Evolutionary conservation across 345 rosid genomes (phyloP).

Genomic region (Populus davidiana): DNA sequence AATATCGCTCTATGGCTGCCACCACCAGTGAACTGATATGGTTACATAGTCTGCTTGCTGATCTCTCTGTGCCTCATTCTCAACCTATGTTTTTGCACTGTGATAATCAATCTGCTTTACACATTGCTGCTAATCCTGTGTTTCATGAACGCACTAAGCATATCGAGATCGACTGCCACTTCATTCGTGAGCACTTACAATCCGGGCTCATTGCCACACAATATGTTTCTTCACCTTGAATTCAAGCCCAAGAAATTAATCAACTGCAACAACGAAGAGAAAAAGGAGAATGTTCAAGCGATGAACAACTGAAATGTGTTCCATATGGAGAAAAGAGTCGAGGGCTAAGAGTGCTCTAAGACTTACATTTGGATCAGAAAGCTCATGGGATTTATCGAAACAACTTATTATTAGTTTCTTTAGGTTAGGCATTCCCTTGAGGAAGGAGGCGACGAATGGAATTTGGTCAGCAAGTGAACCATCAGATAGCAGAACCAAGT

Average conservation of each 20-base stretch:
- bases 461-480: neutral
- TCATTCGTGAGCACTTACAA: too few relatives aligned
- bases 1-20: too few relatives aligned
- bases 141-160: too few relatives aligned
- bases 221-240: too few relatives aligned
- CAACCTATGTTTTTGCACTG: too few relatives aligned
- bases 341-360: neutral
- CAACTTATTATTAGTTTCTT: neutral
- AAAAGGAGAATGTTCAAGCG: neutral
- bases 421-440: slow-evolving; percentile 14
- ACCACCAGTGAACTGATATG: too few relatives aligned
- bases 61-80: too few relatives aligned
- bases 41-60: too few relatives aligned
- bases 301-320: neutral
- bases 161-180: too few relatives aligned
- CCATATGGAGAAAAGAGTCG: neutral
- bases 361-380: slow-evolving; percentile 12
- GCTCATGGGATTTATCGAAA: neutral
- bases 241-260: slow-evolving; percentile 8
- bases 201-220: too few relatives aligned
- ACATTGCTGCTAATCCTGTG: too few relatives aligned
- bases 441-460: slow-evolving; percentile 6
- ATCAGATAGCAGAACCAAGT: neutral
- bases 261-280: slow-evolving; percentile 1
- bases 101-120: too few relatives aligned